phyloP scores from a whole-genome alignment of 2,329 filamentous ascomycete species.

The Neurospora crassa region DNA sequence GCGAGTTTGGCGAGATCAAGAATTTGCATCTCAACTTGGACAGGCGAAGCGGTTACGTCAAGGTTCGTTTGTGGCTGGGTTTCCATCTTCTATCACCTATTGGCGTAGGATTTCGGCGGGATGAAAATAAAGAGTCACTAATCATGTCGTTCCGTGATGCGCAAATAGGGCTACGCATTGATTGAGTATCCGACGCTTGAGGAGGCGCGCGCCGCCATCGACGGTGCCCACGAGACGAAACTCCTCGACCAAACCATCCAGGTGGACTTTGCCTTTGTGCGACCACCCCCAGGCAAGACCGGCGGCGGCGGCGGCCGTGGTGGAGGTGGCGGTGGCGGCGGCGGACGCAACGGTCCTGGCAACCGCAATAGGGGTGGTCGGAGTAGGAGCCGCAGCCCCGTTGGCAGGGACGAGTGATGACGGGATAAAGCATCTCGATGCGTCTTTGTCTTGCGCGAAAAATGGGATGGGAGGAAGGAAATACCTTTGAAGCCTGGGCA shows the following conservation, averaged over 20 bases:
- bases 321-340: slow-evolving; percentile 28
- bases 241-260: slow-evolving; percentile 71
- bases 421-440: not conserved
- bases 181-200: slow-evolving; percentile 75
- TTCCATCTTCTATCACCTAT: not conserved
- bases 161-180: slow-evolving; percentile 63
- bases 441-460: not conserved
- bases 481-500: not conserved
- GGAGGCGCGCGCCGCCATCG: slow-evolving; percentile 73
- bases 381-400: slow-evolving; percentile 39
- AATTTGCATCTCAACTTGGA: slow-evolving; percentile 79
- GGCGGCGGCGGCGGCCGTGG: slow-evolving; percentile 20
- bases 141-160: not conserved
- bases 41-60: slow-evolving; percentile 74
- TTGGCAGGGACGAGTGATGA: slow-evolving; percentile 11
- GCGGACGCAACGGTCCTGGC: slow-evolving; percentile 30
- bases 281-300: slow-evolving; percentile 58
- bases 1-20: slow-evolving; percentile 79
- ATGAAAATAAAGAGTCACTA: not conserved
- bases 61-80: slow-evolving; percentile 41
- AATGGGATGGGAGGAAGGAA: not conserved
- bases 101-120: not conserved
- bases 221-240: slow-evolving; percentile 67
- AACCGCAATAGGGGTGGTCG: slow-evolving; percentile 29
- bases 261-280: slow-evolving; percentile 79